These are phyloP conservation scores for Tylopilus sp. DNA, from an alignment of 768 basidiomycete genomes.

Conservation along the genomic window DNA sequence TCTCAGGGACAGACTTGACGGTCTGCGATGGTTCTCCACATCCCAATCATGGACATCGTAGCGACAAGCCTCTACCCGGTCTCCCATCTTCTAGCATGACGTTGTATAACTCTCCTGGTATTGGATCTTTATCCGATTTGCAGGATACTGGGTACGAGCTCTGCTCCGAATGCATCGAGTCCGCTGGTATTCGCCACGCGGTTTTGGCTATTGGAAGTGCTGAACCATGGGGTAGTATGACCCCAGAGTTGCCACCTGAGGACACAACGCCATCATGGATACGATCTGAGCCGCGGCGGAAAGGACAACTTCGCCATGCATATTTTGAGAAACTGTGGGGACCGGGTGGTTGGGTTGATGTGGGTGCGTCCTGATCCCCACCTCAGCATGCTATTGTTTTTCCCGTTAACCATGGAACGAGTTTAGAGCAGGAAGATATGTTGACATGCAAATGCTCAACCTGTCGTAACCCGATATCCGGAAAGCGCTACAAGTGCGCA, in stretches of 20 bases:
- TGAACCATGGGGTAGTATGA: slow-evolving; percentile 14
- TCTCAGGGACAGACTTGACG: slow-evolving; percentile 18
- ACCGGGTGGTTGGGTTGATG: slow-evolving; percentile 78
- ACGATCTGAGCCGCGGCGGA: slow-evolving; percentile 64
- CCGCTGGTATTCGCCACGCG: slow-evolving; percentile 75
- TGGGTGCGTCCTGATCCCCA: slow-evolving; percentile 53
- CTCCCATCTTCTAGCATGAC: slow-evolving; percentile 32
- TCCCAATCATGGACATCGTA: slow-evolving; percentile 13
- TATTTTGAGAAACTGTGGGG: slow-evolving; percentile 89
- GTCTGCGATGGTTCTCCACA: slow-evolving; percentile 12
- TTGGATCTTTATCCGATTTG: background rate
- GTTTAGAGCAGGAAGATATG: slow-evolving; percentile 70
- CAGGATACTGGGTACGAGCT: slow-evolving; percentile 68
- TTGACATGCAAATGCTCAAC: slow-evolving; percentile 70
- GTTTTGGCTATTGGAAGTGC: slow-evolving; percentile 47
- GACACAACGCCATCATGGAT: slow-evolving; percentile 59
- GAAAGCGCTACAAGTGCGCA: slow-evolving; percentile 79
- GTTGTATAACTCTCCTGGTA: slow-evolving; percentile 4
- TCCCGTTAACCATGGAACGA: slow-evolving; percentile 4
- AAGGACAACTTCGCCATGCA: slow-evolving; percentile 78
- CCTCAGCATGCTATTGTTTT: no score
- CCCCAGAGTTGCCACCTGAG: slow-evolving; percentile 48
- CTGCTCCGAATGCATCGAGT: slow-evolving; percentile 76
- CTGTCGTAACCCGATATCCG: slow-evolving; percentile 60
- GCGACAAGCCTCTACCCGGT: slow-evolving; percentile 46